A percentile compares a stretch with the other conserved stretches of the same genome.
phyloP scores from a whole-genome alignment of 2,329 filamentous ascomycete genomes.

The Penicillium sp. region DNA sequence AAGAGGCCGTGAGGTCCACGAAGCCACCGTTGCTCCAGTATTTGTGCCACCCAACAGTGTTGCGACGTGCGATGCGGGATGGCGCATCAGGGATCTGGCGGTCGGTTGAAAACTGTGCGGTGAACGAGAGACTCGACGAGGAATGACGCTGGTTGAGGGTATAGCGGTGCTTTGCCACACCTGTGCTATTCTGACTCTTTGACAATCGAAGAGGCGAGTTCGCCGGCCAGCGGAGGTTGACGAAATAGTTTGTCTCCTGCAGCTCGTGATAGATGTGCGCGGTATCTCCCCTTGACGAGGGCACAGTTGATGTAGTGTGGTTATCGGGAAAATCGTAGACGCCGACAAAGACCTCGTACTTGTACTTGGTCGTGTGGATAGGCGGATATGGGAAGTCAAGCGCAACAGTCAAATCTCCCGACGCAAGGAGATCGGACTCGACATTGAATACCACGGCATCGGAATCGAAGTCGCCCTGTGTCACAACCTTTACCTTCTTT shows the following conservation, averaged over 20 bases:
- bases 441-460: conserved; percentile 16
- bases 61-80: neutral
- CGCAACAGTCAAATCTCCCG: conserved; percentile 17
- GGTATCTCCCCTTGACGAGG: neutral
- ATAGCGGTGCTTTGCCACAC: conserved; percentile 14
- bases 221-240: conserved; percentile 19
- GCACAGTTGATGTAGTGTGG: conserved; percentile 13
- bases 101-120: conserved; percentile 15
- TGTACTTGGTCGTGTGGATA: conserved; percentile 22
- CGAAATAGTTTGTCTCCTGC: conserved; percentile 19
- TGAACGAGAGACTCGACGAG: conserved; percentile 11
- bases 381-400: conserved; percentile 23
- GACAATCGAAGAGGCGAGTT: neutral
- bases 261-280: conserved; percentile 19
- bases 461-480: conserved; percentile 20
- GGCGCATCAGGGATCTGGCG: neutral
- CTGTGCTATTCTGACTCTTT: neutral
- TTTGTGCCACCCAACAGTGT: conserved; percentile 12
- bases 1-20: conserved; percentile 22
- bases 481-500: conserved; percentile 14
- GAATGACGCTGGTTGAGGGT: neutral
- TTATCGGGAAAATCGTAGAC: conserved; percentile 18
- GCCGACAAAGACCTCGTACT: conserved; percentile 24
- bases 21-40: conserved; percentile 23
- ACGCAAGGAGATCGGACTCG: neutral